Conservation (phyloP, 345 rosid species). For the Acer negundo region DNA sequence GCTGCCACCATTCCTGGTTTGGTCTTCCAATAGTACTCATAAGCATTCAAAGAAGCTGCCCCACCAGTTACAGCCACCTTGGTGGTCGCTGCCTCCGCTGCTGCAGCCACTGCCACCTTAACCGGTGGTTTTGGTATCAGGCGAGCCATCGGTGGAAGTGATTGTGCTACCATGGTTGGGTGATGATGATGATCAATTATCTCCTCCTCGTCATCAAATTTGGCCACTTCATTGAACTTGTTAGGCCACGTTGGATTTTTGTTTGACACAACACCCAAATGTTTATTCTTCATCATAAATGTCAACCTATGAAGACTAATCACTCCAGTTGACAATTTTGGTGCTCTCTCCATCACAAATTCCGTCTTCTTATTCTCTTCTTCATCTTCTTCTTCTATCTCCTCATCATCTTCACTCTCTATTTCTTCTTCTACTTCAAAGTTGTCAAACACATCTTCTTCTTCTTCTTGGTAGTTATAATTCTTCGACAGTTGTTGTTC, state of each 20-base stretch:
- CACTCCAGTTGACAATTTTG: constrained; percentile 42
- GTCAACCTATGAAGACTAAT: constrained; percentile 60
- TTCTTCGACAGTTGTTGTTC: constrained; percentile 21
- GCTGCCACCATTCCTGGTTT: constrained; percentile 27
- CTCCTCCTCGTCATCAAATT: constrained; percentile 30
- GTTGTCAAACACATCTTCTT: constrained; percentile 27
- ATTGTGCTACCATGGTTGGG: constrained; percentile 44
- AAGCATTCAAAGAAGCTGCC: constrained; percentile 52
- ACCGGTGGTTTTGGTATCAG: constrained; percentile 33
- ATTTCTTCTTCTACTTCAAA: constrained; percentile 22
- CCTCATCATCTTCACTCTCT: constrained; percentile 21
- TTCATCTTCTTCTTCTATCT: constrained; percentile 9
- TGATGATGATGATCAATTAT: constrained; percentile 18
- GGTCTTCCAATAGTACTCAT: constrained; percentile 68
- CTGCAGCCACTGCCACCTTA: constrained; percentile 23
- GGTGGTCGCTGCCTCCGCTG: not conserved
- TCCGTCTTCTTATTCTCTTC: constrained; percentile 21
- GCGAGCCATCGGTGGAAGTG: constrained; percentile 57
- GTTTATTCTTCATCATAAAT: constrained; percentile 47
- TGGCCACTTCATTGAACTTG: constrained; percentile 28
- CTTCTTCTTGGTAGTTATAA: constrained; percentile 13
- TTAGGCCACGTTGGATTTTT: constrained; percentile 55
- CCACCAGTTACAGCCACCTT: constrained; percentile 27
- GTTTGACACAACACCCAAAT: constrained; percentile 44
- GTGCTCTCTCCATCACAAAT: constrained; percentile 29